phyloP scores from a whole-genome alignment of 2,329 filamentous ascomycete genomes.

The Endoconidiophora laricicola region DNA sequence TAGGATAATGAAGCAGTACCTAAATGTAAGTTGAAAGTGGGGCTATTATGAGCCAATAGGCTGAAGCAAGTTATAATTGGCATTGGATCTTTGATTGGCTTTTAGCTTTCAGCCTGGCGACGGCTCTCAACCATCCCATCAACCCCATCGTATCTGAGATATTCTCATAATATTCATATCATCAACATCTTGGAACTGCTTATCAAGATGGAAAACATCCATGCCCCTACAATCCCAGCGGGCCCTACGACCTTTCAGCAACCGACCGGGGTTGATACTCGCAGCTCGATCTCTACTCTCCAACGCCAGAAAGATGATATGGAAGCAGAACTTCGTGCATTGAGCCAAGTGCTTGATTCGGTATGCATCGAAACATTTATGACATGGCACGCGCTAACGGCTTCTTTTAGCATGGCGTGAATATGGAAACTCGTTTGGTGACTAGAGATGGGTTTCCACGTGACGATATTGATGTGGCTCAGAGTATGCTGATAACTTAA shows the following conservation, averaged over 20 bases:
- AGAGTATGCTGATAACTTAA: constrained; percentile 43
- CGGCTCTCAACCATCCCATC: no score
- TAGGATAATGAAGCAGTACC: no score
- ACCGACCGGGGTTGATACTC: constrained; percentile 43
- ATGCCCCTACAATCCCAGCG: constrained; percentile 47
- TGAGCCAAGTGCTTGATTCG: constrained; percentile 75
- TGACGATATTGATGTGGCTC: constrained; percentile 84
- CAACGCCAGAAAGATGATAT: constrained; percentile 70
- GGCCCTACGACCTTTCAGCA: constrained; percentile 51
- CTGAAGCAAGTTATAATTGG: no score
- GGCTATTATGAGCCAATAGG: no score
- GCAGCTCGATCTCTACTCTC: constrained; percentile 60
- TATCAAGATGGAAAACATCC: constrained; percentile 35
- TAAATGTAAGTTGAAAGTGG: no score
- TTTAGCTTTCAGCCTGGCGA: no score
- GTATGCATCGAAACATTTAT: constrained; percentile 31
- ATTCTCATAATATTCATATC: no score
- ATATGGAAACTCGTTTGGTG: constrained; percentile 76
- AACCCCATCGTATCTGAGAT: no score
- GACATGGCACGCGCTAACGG: constrained; percentile 5
- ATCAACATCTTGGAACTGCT: no score
- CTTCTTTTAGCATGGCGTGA: constrained; percentile 58
- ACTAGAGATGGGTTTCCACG: constrained; percentile 86
- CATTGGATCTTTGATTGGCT: no score
- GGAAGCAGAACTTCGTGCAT: constrained; percentile 71